phyloP scores from a whole-genome alignment of 805 yeast species.

The Starmerella kuoi region DNA sequence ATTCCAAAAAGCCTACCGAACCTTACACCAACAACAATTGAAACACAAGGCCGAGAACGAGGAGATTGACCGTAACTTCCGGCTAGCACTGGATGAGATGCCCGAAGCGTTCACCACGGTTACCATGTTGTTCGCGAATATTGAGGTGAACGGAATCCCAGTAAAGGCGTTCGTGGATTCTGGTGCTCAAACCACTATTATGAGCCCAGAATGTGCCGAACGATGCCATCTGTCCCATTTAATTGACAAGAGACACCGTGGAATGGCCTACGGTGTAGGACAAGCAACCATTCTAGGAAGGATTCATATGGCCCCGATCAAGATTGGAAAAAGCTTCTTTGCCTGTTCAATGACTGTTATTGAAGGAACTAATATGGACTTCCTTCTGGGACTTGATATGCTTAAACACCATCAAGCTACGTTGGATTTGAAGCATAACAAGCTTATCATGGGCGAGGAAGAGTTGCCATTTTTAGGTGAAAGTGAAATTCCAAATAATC shows the following conservation, averaged over 20 bases:
- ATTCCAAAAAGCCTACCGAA: constrained; percentile 37
- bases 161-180: constrained; percentile 92
- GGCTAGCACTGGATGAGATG: constrained; percentile 68
- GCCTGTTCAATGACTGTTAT: constrained; percentile 62
- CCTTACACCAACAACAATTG: constrained; percentile 36
- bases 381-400: constrained; percentile 82
- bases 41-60: constrained; percentile 35
- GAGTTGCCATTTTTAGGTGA: constrained; percentile 65
- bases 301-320: constrained; percentile 78
- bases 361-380: constrained; percentile 44
- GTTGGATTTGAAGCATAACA: constrained; percentile 58
- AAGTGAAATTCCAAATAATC: constrained; percentile 45
- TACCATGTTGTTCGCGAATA: constrained; percentile 67
- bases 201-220: constrained; percentile 67
- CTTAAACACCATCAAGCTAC: constrained; percentile 74
- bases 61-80: constrained; percentile 68
- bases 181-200: constrained; percentile 84
- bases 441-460: constrained; percentile 57
- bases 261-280: constrained; percentile 88
- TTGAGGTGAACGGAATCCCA: constrained; percentile 65
- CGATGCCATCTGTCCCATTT: constrained; percentile 54
- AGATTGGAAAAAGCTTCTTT: constrained; percentile 51
- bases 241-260: constrained; percentile 67
- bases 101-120: constrained; percentile 84
- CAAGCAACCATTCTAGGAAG: constrained; percentile 63